Evolutionary conservation across 352 stramenopile genomes (phyloP), one percentile per base, ranked within the genome.

Genomic region (Nothophytophthora sp.): DNA sequence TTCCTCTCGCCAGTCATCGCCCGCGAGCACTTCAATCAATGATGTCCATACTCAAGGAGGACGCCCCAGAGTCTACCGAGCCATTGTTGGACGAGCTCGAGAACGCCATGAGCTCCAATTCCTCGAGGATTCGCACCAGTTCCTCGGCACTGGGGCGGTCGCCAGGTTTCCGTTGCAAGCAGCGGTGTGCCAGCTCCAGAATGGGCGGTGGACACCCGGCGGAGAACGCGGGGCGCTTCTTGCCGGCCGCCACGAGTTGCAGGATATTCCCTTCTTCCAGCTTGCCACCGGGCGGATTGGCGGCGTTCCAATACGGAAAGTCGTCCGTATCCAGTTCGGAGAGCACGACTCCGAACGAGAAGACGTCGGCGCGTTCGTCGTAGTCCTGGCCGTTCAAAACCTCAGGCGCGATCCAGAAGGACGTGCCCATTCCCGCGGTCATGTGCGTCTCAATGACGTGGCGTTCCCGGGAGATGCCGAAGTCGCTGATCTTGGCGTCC

Each of bases 401-500:
- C 19, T 77, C 67, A 0, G 67, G 67, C 22, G 63, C 58, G 24
- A 70, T 73, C 62, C 67, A 76, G 34, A 73, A 70, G 4, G 52
- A 62, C 4, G 62, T 73, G 30, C 67, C 67, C 45, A 73, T 67
- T 9, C 42, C 46, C 13, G 67, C 51, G 6, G 67, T 74, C 63
- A 73, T 70, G 25, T 62, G 49, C 13, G 48, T 58, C 11, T 73
- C 63, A 3, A 25, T 25, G 15, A 51, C 48, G 22, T 52, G 38
- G 7, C 55, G 55, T 37, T 81, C 67, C 0, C 73, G 62, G 0
- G 68, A 73, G 29, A 80, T 73, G 19, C 76, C 76, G 70, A 90
- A 90, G 58, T 88, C 79, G 25, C 65, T 88, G 28, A 90, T 54
- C 36, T 90, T 90, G 7, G 73, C 73, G 23, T 83, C 56, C 56